These are phyloP conservation scores for Agastache rugosa DNA, from an alignment of 257 asterid species.

Conservation along the genomic window DNA sequence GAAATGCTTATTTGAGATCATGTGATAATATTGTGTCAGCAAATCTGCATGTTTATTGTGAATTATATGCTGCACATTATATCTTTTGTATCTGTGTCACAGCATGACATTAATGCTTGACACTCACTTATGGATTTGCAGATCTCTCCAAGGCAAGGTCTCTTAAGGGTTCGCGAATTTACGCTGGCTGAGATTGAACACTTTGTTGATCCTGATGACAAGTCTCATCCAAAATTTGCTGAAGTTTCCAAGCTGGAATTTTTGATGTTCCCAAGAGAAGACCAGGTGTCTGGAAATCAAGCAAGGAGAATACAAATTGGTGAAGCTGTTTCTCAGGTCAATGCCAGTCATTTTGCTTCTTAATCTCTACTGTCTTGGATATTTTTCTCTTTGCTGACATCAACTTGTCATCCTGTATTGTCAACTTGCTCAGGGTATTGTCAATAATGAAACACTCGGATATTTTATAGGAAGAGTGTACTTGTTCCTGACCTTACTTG, in stretches of 20 bases:
- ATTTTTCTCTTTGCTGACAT: conserved; percentile 23
- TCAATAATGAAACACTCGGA: conserved; percentile 82
- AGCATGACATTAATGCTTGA: background rate
- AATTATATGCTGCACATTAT: background rate
- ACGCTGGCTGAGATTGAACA: conserved; percentile 87
- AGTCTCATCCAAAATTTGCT: conserved; percentile 76
- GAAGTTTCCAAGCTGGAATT: conserved; percentile 71
- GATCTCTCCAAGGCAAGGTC: conserved; percentile 95
- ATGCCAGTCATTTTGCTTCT: conserved; percentile 22
- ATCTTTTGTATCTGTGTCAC: background rate
- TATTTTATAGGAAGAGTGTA: conserved; percentile 84
- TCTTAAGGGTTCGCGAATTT: conserved; percentile 79
- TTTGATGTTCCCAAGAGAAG: conserved; percentile 82
- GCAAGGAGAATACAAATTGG: conserved; percentile 67
- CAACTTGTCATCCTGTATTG: conserved; percentile 16
- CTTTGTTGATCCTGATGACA: conserved; percentile 81
- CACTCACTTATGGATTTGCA: conserved; percentile 37
- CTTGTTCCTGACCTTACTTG: conserved; percentile 72
- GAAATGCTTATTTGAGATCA: conserved; percentile 1
- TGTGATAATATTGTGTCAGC: background rate
- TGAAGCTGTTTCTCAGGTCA: conserved; percentile 71
- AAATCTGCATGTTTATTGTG: background rate
- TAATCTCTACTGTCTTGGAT: conserved; percentile 1
- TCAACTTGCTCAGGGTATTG: conserved; percentile 55
- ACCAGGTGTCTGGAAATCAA: conserved; percentile 68